These are phyloP conservation scores for Rhizophlyctis rosea DNA, from an alignment of 192 early-diverging fungal genomes.

Conservation along the genomic window DNA sequence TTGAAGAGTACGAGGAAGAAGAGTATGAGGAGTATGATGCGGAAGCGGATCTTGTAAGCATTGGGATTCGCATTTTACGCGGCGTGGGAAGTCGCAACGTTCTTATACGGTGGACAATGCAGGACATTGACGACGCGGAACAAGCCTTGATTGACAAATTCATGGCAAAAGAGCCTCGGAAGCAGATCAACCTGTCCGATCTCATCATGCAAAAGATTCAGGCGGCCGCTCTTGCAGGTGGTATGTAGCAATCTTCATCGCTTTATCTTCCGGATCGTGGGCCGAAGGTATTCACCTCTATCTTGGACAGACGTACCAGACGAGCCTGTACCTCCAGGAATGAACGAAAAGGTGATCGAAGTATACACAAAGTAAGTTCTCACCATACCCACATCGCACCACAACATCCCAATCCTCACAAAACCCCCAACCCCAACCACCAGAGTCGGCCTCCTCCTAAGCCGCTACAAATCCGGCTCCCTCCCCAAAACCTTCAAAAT, in stretches of 20 bases:
- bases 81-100: no score
- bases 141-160: constrained; percentile 85
- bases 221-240: constrained; percentile 48
- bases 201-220: constrained; percentile 96
- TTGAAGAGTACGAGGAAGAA: constrained; percentile 61
- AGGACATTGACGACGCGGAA: constrained; percentile 79
- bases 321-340: constrained; percentile 24
- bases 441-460: constrained; percentile 81
- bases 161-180: constrained; percentile 76
- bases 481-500: constrained; percentile 99
- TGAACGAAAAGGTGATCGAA: constrained; percentile 89
- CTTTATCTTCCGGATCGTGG: background rate
- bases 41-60: constrained; percentile 51
- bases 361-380: constrained; percentile 81
- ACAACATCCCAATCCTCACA: no score
- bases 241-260: background rate
- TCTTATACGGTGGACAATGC: no score
- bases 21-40: constrained; percentile 65
- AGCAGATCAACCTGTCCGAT: constrained; percentile 89
- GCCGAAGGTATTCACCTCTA: constrained; percentile 15
- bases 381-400: no score
- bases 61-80: no score
- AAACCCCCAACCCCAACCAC: no score
- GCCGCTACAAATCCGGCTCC: constrained; percentile 90
- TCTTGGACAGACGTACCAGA: constrained; percentile 24